Evolutionary conservation across 805 yeast species (phyloP), one percentile per base, ranked within the genome.

Genomic region (Candida endomychidarum): DNA sequence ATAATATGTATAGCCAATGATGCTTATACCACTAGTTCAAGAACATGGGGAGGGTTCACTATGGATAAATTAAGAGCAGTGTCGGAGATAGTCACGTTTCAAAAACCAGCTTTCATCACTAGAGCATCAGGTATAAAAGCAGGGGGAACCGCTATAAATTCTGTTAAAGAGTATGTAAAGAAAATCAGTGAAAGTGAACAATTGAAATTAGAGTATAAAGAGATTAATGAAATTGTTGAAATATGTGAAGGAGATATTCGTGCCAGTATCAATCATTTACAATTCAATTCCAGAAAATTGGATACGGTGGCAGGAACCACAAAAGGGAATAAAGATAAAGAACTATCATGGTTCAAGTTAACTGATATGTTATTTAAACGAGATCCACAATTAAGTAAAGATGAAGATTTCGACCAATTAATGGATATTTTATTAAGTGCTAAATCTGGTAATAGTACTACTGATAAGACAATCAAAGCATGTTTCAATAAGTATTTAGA

Each of bases 1-100:
- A 87, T 93, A 14, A 86, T 91, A 39, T 90, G 96, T 29, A 78
- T 93, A 41, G 95, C 97, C 57, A 93, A 91, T 55, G 96, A 93
- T 54, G 72, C 86, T 1, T 89, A 86, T 58, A 76, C 86, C 12
- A 48, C 57, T 11, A 47, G 48, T 2, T 38, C 62, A 2, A 51
- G 63, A 4, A 45, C 43, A n/a, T 49, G 48, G 24, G 61, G 62
- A 4, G 50, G 54, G 7, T 77, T 81, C 2, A 78, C 86, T 1
- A 67, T 91, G 61, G 95, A 87, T 38, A 80, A 78, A 41, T 65
- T 91, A 45, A 77, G 91, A 45, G 83, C 83, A 0, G 63, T 73
- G 43, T 79, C 91, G 47, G 96, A 91, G 52, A 69, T 86, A 5
- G 69, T 91, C 2, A 58, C 76, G 5, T 84, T 89, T 53, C 73